Conservation (phyloP, 2,329 filamentous ascomycete species). For the Talaromyces islandicus region DNA sequence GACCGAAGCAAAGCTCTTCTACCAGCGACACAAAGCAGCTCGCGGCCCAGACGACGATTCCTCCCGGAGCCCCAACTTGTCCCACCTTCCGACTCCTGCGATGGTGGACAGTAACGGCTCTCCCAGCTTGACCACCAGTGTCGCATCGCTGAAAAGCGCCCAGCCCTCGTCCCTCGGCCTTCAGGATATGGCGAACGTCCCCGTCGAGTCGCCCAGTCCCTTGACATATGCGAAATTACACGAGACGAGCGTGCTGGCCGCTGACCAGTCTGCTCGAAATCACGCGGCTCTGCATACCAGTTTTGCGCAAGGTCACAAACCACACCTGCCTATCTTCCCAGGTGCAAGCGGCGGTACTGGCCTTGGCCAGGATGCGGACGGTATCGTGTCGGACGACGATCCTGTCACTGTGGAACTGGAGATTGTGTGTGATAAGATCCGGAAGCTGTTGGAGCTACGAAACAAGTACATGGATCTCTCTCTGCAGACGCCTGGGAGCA, state of each 20-base stretch:
- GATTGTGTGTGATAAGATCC: constrained; percentile 83
- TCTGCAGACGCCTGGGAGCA: constrained; percentile 72
- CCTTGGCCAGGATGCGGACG: constrained; percentile 55
- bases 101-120: constrained; percentile 1
- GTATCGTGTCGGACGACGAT: constrained; percentile 66
- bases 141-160: constrained; percentile 5
- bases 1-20: constrained; percentile 91
- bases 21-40: constrained; percentile 69
- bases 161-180: constrained; percentile 5
- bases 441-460: constrained; percentile 79
- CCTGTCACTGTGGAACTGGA: constrained; percentile 78
- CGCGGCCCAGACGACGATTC: constrained; percentile 19
- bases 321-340: constrained; percentile 46
- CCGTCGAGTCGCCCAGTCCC: constrained; percentile 3
- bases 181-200: not conserved
- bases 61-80: constrained; percentile 24
- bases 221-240: constrained; percentile 1
- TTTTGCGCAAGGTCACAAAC: constrained; percentile 52
- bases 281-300: constrained; percentile 41
- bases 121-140: constrained; percentile 6
- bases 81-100: constrained; percentile 6
- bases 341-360: constrained; percentile 55
- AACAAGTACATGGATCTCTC: constrained; percentile 86
- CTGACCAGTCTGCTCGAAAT: constrained; percentile 24
- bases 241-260: constrained; percentile 5